A percentile compares a stretch with the other conserved stretches of the same genome.
Evolutionary conservation across 768 basidiomycete species (phyloP).

Genomic region (Xerocomus brunneocitrinus): DNA sequence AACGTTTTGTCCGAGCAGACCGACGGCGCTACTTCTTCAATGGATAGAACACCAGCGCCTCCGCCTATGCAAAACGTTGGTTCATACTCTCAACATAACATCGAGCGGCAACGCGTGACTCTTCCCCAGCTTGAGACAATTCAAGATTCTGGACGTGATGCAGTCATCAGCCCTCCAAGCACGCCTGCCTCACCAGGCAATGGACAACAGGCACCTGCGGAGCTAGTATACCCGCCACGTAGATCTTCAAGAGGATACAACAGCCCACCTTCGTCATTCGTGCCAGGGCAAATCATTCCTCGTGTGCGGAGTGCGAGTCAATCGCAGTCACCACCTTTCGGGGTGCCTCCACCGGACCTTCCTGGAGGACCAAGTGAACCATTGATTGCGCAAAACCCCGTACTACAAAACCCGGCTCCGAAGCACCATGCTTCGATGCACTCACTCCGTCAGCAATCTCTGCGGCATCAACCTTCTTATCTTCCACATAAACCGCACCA

Average conservation of each 20-base stretch:
- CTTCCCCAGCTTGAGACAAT: neutral
- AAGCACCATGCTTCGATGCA: constrained; percentile 24
- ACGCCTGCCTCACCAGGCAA: constrained; percentile 5
- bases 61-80: constrained; percentile 3
- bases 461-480: constrained; percentile 17
- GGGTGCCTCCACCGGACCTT: constrained; percentile 18
- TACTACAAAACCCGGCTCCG: constrained; percentile 8
- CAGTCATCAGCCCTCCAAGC: neutral
- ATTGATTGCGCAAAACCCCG: constrained; percentile 6
- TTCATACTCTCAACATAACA: constrained; percentile 3
- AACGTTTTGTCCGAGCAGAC: neutral
- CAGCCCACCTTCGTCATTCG: constrained; percentile 32
- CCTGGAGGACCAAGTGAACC: constrained; percentile 16
- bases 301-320: constrained; percentile 37
- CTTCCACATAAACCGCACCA: constrained; percentile 10
- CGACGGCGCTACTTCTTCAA: neutral
- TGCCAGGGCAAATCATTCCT: constrained; percentile 35
- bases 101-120: constrained; percentile 4
- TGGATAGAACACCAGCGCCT: neutral
- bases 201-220: constrained; percentile 16
- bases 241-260: constrained; percentile 21
- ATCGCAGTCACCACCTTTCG: constrained; percentile 23
- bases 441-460: constrained; percentile 27
- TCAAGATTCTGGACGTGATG: constrained; percentile 5
- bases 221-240: constrained; percentile 18